These are phyloP conservation scores for Blastobotrys persicus DNA, from an alignment of 1,139 yeast genomes.

Conservation along the genomic window DNA sequence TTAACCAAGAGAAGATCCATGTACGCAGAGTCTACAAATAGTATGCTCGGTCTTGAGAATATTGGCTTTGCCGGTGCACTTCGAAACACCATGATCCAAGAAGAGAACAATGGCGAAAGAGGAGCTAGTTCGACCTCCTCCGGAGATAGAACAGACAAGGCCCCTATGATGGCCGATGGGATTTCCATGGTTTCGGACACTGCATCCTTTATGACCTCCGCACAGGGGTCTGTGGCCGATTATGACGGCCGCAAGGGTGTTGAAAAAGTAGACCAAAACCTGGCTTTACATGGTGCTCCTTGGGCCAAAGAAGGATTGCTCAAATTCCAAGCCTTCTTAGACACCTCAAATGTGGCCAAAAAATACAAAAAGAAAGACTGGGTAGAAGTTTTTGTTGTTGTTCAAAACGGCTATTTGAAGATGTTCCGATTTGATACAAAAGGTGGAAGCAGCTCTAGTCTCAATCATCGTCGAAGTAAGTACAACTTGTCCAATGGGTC, in stretches of 20 bases:
- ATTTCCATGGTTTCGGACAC: conserved; percentile 1
- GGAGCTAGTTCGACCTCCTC: background rate
- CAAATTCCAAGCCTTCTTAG: conserved; percentile 47
- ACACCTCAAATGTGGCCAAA: conserved; percentile 19
- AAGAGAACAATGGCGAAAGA: conserved; percentile 24
- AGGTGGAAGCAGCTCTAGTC: conserved; percentile 52
- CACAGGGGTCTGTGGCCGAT: background rate
- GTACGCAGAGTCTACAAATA: conserved; percentile 18
- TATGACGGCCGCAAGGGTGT: background rate
- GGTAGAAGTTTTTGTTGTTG: conserved; percentile 35
- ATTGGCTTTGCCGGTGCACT: conserved; percentile 37
- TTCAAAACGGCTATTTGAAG: conserved; percentile 37
- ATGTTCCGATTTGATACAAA: conserved; percentile 33
- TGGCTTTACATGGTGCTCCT: conserved; percentile 71
- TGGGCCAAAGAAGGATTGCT: conserved; percentile 77
- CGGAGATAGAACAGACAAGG: conserved; percentile 3
- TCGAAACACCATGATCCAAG: conserved; percentile 32
- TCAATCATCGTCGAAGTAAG: conserved; percentile 70
- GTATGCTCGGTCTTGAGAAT: conserved; percentile 17
- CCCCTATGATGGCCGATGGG: conserved; percentile 4
- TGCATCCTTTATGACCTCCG: background rate
- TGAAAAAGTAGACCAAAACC: conserved; percentile 15
- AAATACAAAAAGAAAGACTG: conserved; percentile 28
- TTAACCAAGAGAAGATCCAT: conserved; percentile 21
- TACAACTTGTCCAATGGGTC: conserved; percentile 30